These are phyloP conservation scores for Diplosphaera chodatii DNA, from an alignment of 139 green algal genomes.

Conservation along the genomic window DNA sequence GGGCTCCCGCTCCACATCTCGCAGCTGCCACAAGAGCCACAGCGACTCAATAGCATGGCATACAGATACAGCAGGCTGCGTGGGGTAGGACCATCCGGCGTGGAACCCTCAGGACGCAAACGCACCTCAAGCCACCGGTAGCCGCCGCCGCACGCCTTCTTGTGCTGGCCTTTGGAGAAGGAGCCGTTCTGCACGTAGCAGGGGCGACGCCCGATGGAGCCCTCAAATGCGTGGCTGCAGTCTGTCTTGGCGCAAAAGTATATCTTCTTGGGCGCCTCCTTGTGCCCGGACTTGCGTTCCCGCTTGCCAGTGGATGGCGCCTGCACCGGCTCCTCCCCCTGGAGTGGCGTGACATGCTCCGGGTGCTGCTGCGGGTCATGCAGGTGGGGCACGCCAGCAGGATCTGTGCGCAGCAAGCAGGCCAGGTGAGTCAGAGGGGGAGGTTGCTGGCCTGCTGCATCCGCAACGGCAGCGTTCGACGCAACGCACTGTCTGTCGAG, in stretches of 20 bases:
- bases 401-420: too few relatives aligned
- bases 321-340: neutral
- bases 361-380: neutral
- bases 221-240: neutral
- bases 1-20: neutral
- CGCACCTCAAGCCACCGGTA: neutral
- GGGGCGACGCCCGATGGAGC: neutral
- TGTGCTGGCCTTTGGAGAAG: neutral
- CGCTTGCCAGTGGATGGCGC: neutral
- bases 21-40: neutral
- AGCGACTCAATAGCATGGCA: too few relatives aligned
- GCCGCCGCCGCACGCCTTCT: neutral
- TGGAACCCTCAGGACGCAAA: too few relatives aligned
- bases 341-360: neutral
- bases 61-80: too few relatives aligned
- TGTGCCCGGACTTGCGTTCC: neutral
- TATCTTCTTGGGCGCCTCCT: neutral
- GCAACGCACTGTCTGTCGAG: neutral
- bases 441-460: too few relatives aligned
- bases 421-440: too few relatives aligned
- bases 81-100: too few relatives aligned
- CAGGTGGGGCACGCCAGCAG: too few relatives aligned
- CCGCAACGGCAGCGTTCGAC: too few relatives aligned
- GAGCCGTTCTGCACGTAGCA: slow-evolving; percentile 1
- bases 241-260: neutral